These are phyloP conservation scores for Populus tremula DNA, from an alignment of 345 rosid genomes.

Conservation along the genomic window DNA sequence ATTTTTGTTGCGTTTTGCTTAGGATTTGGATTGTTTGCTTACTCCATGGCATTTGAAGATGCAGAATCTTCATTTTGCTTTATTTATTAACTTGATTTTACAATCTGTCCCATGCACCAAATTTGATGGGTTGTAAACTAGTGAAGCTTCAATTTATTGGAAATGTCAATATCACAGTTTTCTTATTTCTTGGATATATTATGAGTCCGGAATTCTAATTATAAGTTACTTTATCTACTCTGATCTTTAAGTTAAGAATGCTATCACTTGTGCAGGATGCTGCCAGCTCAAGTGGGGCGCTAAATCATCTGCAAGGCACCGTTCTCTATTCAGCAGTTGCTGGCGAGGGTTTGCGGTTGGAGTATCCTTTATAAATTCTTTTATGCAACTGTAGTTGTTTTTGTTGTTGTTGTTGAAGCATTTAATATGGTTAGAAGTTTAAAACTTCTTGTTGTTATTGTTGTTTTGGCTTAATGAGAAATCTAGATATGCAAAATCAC, in stretches of 20 bases:
- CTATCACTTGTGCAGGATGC: constrained; percentile 48
- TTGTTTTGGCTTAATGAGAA: constrained; percentile 40
- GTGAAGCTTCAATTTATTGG: neutral
- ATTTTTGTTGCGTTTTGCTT: neutral
- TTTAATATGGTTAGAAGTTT: neutral
- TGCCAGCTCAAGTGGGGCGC: constrained; percentile 64
- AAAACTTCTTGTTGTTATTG: neutral
- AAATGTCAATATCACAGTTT: neutral
- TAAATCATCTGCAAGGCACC: constrained; percentile 71
- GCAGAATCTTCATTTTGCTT: neutral
- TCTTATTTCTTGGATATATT: neutral
- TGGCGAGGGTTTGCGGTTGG: constrained; percentile 73
- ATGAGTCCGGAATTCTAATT: neutral
- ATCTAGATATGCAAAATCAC: constrained; percentile 72
- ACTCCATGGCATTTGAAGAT: neutral
- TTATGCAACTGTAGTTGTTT: constrained; percentile 8
- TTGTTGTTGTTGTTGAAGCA: neutral
- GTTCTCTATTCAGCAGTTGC: constrained; percentile 63
- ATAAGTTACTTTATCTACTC: neutral
- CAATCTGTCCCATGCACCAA: neutral
- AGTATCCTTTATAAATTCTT: constrained; percentile 22
- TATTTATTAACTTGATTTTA: neutral
- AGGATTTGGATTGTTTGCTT: neutral
- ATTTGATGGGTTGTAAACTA: neutral
- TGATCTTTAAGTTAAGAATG: neutral